phyloP scores from a whole-genome alignment of 768 basidiomycete species.

The Suillus americanus region DNA sequence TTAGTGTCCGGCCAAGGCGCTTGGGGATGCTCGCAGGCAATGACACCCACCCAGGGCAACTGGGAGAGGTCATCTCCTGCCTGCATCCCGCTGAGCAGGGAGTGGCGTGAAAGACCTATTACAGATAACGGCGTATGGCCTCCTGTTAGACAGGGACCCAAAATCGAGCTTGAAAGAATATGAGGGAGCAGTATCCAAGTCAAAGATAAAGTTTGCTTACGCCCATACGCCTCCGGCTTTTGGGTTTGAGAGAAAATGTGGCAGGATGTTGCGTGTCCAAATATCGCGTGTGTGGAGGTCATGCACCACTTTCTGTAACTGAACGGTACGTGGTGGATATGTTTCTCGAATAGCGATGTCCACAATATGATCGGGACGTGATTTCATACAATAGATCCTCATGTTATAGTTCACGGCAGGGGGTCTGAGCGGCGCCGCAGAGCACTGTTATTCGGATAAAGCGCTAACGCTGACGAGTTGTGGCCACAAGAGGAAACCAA shows the following conservation, averaged over 20 bases:
- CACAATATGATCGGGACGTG: neutral
- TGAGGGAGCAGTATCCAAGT: neutral
- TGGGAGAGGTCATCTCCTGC: neutral
- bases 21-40: slow-evolving; percentile 1
- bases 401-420: neutral
- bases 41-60: neutral
- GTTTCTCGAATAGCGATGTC: neutral
- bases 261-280: neutral
- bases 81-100: neutral
- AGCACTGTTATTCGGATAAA: neutral
- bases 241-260: neutral
- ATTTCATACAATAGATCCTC: neutral
- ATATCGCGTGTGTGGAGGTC: slow-evolving; percentile 1
- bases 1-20: neutral
- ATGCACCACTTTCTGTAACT: neutral
- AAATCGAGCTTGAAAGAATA: neutral
- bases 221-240: neutral
- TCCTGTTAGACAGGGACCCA: neutral
- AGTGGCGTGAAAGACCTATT: neutral
- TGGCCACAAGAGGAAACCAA: neutral
- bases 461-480: neutral
- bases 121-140: neutral
- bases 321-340: neutral
- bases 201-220: neutral
- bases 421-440: neutral